Base-by-base conservation (phyloP, 73 alveolate species). In the Paramecium sonneborni region DNA sequence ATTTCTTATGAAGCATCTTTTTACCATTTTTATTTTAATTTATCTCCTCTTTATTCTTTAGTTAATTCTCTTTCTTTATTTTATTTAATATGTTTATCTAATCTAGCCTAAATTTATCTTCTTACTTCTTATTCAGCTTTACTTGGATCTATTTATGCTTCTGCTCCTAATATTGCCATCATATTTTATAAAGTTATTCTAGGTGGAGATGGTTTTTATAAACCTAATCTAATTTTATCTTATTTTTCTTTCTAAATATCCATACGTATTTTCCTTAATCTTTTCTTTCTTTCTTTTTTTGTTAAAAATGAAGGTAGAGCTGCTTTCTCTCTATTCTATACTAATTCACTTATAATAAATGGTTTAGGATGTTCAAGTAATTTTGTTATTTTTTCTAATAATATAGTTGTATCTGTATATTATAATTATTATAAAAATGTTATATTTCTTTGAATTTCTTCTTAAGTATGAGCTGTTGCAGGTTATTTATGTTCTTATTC, bases 201-300 rank as follows among this genome's bases (percentile, higher is more conserved):
- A 10, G 98, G 98, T 0, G 94, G 95, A 10, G 98, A 97, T 18
- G 99, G 96, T n/a, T 93, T 94, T 46, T 92, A 74, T 28, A 97
- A 90, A 8, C 99, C 99, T 28, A 97, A 88, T 56, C 93, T 96
- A 6, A 96, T 90, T 93, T 95, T 94, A 92, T 97, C 99, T 74
- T 95, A 85, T 89, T 93, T 96, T 52, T 97, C 99, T 57, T 95
- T 96, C 76, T 94, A 95, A 37, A 86, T 95, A 56, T 94, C 97
- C 32, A 91, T 85, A 43, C 98, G 91, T 69, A 92, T 92, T n/a
- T 85, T 85, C 72, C 96, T 95, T 28, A 93, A 48, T 11, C 97
- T 91, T 48, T 94, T 93, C 88, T 97, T 97, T 92, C 95, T 95
- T 85, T 97, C 99, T 48, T 96, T 92, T 24, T 93, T 86, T 1